Base-by-base conservation (phyloP, 257 asterid genomes). In the Datura wrightii region DNA sequence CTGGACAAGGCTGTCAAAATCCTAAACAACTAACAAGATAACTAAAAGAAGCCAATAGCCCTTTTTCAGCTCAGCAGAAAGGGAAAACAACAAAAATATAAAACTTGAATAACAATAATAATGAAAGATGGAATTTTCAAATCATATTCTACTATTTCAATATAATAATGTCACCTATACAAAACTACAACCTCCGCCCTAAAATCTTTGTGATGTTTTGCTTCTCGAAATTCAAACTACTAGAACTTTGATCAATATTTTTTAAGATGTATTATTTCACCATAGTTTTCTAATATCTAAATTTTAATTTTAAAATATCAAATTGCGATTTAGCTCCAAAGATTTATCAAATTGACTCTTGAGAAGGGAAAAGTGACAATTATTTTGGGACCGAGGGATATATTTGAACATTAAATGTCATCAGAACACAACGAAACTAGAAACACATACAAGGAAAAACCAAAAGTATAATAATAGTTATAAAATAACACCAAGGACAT, bases 1-100 rank as follows among this genome's bases (percentile, higher is more conserved):
- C 37, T 82, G 65, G 58, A 82, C 63, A 48, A 65, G 76, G 79
- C 65, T 65, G 54, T 82, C 85, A 65, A 65, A 18, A 14, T 37
- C 52, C 50, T 1, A 34, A 4, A 65, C 62, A 58, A 60, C 16
- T 81, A 19, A 58, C 50, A 18, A 41, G 37, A 39, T 54, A 59
- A 41, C 72, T 3, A 13, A 60, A 74, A 76, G 24, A 76, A 76
- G 46, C 82, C 62, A 6, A 50, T 42, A 50, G 39, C 13, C 15
- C 31, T 24, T 63, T 50, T 48, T 42, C 72, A 3, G 55, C 56
- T 50, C 56, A 15, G n/a, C 65, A 16, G 41, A 81, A 62, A 58
- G 44, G 58, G 84, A 59, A 58, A 81, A 81, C 46, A 41, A 41
- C 52, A 58, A 79, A 79, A 56, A 79, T 52, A 55, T 36, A 79